phyloP scores from a whole-genome alignment of 2,329 filamentous ascomycete species.

The Aspergillus piperis region DNA sequence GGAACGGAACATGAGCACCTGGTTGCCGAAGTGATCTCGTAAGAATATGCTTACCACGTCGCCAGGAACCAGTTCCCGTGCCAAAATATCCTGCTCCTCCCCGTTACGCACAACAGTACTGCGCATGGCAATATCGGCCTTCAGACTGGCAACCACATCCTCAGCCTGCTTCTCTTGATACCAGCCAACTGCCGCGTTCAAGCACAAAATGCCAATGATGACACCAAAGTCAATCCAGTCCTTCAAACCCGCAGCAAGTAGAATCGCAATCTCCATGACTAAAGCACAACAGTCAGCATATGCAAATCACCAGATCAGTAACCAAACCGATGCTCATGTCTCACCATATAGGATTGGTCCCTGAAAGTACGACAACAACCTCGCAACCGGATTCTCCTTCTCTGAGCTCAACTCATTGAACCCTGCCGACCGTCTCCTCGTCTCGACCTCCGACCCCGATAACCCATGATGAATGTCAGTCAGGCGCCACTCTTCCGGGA shows the following conservation, averaged over 20 bases:
- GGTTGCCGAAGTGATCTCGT: not conserved
- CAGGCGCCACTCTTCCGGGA: not conserved
- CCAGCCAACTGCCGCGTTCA: conserved; percentile 76
- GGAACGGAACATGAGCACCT: not conserved
- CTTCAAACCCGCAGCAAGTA: conserved; percentile 71
- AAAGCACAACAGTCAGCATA: not conserved
- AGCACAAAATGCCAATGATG: conserved; percentile 71
- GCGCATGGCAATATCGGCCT: conserved; percentile 78
- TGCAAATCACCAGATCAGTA: not conserved
- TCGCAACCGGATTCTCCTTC: not conserved
- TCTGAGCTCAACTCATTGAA: not conserved
- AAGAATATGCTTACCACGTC: conserved; percentile 61
- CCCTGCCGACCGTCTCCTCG: not conserved
- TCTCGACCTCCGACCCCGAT: not conserved
- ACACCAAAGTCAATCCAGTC: conserved; percentile 79
- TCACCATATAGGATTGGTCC: not conserved
- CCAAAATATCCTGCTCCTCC: conserved; percentile 67
- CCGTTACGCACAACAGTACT: conserved; percentile 68
- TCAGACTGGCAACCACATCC: conserved; percentile 72
- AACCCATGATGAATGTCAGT: not conserved
- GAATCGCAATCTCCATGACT: conserved; percentile 74
- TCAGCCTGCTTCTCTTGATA: conserved; percentile 80
- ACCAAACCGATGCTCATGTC: not conserved
- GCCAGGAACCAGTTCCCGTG: conserved; percentile 71
- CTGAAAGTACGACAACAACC: not conserved